These are phyloP conservation scores for Cyathus striatus DNA, from an alignment of 768 basidiomycete species.

Conservation along the genomic window DNA sequence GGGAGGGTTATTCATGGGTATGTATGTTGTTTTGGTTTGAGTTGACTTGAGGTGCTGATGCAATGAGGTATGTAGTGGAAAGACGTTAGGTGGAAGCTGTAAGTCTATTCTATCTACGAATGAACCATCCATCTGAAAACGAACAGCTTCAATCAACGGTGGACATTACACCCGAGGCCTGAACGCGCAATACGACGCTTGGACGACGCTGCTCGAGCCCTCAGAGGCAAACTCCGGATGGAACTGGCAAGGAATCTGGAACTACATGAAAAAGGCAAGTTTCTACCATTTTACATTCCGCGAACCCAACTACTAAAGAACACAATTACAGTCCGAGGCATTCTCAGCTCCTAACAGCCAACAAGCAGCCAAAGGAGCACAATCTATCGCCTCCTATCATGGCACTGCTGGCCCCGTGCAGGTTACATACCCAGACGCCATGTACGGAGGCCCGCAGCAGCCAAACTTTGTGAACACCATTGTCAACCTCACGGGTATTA, in stretches of 20 bases:
- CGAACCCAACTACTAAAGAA: neutral
- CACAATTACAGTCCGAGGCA: constrained; percentile 30
- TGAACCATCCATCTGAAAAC: neutral
- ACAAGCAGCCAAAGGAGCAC: constrained; percentile 41
- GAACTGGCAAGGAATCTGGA: constrained; percentile 39
- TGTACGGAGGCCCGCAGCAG: constrained; percentile 57
- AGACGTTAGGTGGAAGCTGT: constrained; percentile 40
- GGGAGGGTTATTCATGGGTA: constrained; percentile 35
- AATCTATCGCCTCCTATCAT: constrained; percentile 42
- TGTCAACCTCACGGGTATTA: constrained; percentile 41
- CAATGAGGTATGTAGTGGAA: constrained; percentile 26
- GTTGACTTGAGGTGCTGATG: neutral
- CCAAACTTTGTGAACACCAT: constrained; percentile 42
- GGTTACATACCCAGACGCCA: constrained; percentile 43
- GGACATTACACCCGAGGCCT: constrained; percentile 39
- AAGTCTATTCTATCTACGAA: constrained; percentile 9
- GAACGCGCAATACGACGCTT: constrained; percentile 39
- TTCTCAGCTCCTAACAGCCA: constrained; percentile 42
- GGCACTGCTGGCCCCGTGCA: constrained; percentile 50
- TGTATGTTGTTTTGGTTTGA: constrained; percentile 6
- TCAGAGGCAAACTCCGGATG: constrained; percentile 38
- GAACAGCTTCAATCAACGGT: constrained; percentile 42
- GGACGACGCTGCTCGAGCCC: constrained; percentile 29
- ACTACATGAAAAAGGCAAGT: constrained; percentile 43
- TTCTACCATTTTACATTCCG: neutral